These are phyloP conservation scores for Scheffersomyces lignicola DNA, from an alignment of 1,139 yeast species.

Conservation along the genomic window DNA sequence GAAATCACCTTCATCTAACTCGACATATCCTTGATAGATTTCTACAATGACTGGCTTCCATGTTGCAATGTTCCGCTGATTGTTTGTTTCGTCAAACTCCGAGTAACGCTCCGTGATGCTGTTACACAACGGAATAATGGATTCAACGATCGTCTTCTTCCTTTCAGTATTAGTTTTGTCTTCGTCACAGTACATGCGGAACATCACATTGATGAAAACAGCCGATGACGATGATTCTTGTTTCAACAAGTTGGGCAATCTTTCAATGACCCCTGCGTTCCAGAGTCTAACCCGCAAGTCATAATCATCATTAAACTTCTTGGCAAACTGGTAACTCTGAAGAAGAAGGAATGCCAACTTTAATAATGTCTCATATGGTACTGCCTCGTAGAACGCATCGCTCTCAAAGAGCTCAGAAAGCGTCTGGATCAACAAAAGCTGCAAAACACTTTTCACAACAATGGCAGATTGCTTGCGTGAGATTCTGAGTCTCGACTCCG, in stretches of 20 bases:
- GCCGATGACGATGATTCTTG: constrained; percentile 93
- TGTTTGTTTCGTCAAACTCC: constrained; percentile 69
- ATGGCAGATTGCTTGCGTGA: constrained; percentile 69
- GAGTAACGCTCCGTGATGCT: constrained; percentile 70
- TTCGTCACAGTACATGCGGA: constrained; percentile 76
- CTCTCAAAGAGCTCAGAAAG: constrained; percentile 76
- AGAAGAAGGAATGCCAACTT: constrained; percentile 60
- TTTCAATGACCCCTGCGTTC: constrained; percentile 90
- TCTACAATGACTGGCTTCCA: constrained; percentile 94
- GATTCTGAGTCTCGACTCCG: constrained; percentile 26
- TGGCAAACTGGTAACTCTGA: constrained; percentile 77
- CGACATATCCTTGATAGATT: constrained; percentile 77
- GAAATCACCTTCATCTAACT: constrained; percentile 78
- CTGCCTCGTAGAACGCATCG: constrained; percentile 63
- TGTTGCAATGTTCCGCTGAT: constrained; percentile 76
- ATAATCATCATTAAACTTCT: constrained; percentile 83
- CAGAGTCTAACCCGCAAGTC: constrained; percentile 82
- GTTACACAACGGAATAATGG: constrained; percentile 70
- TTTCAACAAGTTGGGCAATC: constrained; percentile 84
- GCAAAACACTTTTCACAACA: constrained; percentile 90
- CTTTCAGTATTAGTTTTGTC: constrained; percentile 39
- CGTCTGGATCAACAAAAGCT: constrained; percentile 83
- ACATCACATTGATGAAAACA: constrained; percentile 77
- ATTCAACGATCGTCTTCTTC: constrained; percentile 46
- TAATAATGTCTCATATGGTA: constrained; percentile 66